phyloP scores from a whole-genome alignment of 73 alveolate species.

The Tetrahymena elliotti region DNA sequence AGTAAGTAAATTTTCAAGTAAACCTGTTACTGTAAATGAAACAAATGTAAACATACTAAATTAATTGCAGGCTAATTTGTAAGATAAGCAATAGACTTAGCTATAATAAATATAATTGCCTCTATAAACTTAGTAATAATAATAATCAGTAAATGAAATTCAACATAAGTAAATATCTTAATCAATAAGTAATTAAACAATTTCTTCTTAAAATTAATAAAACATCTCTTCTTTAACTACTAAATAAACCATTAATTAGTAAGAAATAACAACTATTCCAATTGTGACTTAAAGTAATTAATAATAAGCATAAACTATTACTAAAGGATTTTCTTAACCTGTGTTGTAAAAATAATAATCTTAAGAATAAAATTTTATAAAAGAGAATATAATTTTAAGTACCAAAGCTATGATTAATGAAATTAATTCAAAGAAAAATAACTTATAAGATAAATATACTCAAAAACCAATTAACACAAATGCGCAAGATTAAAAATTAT shows the following conservation, averaged over 20 bases:
- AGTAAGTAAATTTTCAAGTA: neutral
- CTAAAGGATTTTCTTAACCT: neutral
- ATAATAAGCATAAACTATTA: neutral
- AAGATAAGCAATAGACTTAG: neutral
- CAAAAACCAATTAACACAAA: neutral
- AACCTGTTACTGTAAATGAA: neutral
- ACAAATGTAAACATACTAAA: neutral
- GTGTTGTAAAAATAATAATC: too few species aligned
- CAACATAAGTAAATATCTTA: neutral
- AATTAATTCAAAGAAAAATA: neutral
- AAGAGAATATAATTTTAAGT: neutral
- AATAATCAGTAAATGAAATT: neutral
- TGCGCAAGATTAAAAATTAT: neutral
- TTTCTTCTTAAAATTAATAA: neutral
- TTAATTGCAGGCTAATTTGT: neutral
- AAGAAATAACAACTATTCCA: neutral
- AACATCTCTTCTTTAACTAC: neutral
- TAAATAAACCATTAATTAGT: neutral
- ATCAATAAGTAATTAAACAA: neutral
- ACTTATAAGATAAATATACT: neutral
- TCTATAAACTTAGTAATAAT: neutral
- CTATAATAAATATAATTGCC: neutral
- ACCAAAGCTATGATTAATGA: neutral
- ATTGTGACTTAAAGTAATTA: too few species aligned
- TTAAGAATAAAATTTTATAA: neutral